Percentiles rank a stretch among this genome's conserved stretches.
Conservation (phyloP, 345 rosid species). For the Pistacia vera region DNA sequence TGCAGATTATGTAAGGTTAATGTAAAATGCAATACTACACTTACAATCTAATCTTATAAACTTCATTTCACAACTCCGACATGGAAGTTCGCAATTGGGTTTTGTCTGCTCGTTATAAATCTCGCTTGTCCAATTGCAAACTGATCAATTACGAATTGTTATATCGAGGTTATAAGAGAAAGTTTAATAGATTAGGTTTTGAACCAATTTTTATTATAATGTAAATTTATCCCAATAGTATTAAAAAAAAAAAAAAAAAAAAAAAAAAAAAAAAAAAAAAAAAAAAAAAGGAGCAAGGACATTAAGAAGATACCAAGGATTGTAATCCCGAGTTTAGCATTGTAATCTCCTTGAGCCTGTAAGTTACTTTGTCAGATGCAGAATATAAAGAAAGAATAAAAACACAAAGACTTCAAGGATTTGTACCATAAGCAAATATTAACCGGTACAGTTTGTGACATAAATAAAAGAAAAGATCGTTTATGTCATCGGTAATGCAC, state of each 20-base stretch:
- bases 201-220: background rate
- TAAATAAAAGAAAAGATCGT: background rate
- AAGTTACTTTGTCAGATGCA: slow-evolving; percentile 15
- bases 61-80: too few species aligned
- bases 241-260: background rate
- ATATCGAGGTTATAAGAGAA: too few species aligned
- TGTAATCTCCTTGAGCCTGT: slow-evolving; percentile 90
- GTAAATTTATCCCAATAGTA: background rate
- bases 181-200: too few species aligned
- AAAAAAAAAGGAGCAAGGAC: too few species aligned
- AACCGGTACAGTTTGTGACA: background rate
- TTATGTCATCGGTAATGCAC: background rate
- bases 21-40: background rate
- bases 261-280: too few species aligned
- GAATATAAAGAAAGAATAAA: background rate
- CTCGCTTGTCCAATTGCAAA: too few species aligned
- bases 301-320: slow-evolving; percentile 65
- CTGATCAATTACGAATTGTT: too few species aligned
- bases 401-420: background rate
- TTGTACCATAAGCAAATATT: background rate
- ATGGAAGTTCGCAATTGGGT: too few species aligned
- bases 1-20: slow-evolving; percentile 1
- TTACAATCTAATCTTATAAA: too few species aligned
- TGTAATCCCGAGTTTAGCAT: slow-evolving; percentile 86
- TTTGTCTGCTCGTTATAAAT: too few species aligned